Evolutionary conservation across 2,329 filamentous ascomycete genomes (phyloP).

Genomic region (Ceratocystis destructans): DNA sequence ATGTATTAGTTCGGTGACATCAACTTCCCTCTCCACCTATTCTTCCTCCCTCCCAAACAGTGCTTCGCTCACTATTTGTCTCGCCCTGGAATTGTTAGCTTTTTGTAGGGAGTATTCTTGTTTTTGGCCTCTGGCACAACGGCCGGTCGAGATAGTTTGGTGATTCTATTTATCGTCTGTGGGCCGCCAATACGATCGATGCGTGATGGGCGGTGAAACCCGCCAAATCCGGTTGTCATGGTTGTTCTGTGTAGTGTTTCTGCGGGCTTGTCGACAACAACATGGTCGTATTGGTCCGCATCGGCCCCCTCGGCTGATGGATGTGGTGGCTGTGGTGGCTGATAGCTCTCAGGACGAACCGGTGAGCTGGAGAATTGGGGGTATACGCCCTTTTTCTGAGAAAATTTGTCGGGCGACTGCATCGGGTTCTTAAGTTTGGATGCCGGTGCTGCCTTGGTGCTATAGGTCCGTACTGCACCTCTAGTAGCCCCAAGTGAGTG

Average conservation of each 20-base stretch:
- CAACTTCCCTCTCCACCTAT: no score
- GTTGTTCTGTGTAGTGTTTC: conserved; percentile 40
- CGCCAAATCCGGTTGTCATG: conserved; percentile 29
- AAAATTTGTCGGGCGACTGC: background rate
- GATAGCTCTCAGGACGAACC: conserved; percentile 23
- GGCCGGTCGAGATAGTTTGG: conserved; percentile 33
- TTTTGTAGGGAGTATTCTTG: conserved; percentile 39
- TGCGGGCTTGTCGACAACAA: conserved; percentile 30
- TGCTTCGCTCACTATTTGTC: no score
- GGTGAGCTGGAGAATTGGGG: conserved; percentile 47
- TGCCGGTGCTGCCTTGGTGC: background rate
- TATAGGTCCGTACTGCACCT: background rate
- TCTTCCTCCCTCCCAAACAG: no score
- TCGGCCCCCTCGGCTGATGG: conserved; percentile 19
- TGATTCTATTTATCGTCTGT: conserved; percentile 29
- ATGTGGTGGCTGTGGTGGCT: conserved; percentile 10
- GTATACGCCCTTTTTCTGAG: conserved; percentile 32
- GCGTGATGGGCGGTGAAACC: conserved; percentile 33
- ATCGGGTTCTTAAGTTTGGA: conserved; percentile 18
- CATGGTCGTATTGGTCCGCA: conserved; percentile 24
- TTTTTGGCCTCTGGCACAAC: conserved; percentile 24
- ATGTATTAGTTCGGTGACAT: no score
- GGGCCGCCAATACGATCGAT: conserved; percentile 23
- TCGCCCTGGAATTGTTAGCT: conserved; percentile 32
- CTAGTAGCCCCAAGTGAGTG: conserved; percentile 32